Conservation (phyloP, 108 stramenopile species). For the Mayamaea pseudoterrestris region DNA sequence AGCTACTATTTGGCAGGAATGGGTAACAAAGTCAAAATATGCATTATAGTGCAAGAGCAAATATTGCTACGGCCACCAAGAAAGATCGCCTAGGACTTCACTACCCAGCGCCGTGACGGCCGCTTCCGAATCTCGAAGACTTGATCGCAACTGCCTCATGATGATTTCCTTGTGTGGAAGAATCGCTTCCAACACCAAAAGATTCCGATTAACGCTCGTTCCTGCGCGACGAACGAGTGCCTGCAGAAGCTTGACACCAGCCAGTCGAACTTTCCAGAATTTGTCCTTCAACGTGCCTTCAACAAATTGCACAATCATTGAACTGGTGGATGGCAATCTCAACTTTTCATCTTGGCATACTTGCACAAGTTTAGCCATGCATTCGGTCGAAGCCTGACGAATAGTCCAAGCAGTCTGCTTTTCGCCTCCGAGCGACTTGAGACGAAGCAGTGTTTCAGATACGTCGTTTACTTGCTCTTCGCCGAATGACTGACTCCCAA, state of each 20-base stretch:
- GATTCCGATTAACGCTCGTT: slow-evolving; percentile 11
- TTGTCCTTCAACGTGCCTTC: slow-evolving; percentile 42
- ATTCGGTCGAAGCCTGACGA: slow-evolving; percentile 33
- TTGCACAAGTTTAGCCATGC: slow-evolving; percentile 33
- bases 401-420: slow-evolving; percentile 44
- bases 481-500: slow-evolving; percentile 22
- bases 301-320: slow-evolving; percentile 28
- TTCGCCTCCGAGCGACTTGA: slow-evolving; percentile 14
- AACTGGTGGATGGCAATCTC: slow-evolving; percentile 13
- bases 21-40: too few relatives aligned
- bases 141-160: slow-evolving; percentile 4
- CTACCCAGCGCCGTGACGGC: slow-evolving; percentile 52
- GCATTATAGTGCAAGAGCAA: too few relatives aligned
- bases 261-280: slow-evolving; percentile 66
- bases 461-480: slow-evolving; percentile 8
- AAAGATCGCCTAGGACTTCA: slow-evolving; percentile 30
- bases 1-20: too few relatives aligned
- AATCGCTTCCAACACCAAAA: slow-evolving; percentile 48
- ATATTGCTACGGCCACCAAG: slow-evolving; percentile 54
- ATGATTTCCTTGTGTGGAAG: slow-evolving; percentile 71
- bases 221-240: slow-evolving; percentile 31
- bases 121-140: slow-evolving; percentile 34
- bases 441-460: slow-evolving; percentile 5
- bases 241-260: slow-evolving; percentile 18
- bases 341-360: slow-evolving; percentile 22